Percentiles rank a stretch among this genome's conserved stretches.
Evolutionary conservation across 257 asterid species (phyloP).

Genomic region (Solanum lycopersicoides): DNA sequence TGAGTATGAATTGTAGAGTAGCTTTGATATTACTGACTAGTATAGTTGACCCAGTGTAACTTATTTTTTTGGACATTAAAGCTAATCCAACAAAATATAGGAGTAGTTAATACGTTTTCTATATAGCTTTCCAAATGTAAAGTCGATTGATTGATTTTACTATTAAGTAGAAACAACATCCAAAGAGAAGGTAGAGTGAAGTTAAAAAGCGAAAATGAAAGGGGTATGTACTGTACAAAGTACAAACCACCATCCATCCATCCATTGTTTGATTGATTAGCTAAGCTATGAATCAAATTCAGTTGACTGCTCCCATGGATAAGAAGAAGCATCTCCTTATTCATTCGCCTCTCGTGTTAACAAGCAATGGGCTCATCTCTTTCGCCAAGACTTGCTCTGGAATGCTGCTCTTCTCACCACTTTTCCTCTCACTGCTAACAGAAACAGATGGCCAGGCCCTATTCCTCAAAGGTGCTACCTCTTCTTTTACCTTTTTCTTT

Average conservation of each 20-base stretch:
- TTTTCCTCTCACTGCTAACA: slow-evolving; percentile 42
- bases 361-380: slow-evolving; percentile 54
- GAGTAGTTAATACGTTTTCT: no score
- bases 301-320: slow-evolving; percentile 19
- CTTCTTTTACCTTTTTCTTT: neutral
- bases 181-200: neutral
- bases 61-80: neutral
- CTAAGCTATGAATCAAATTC: neutral
- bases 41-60: no score
- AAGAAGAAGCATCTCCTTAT: slow-evolving; percentile 35
- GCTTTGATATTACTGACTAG: neutral
- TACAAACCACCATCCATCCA: no score
- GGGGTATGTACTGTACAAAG: neutral
- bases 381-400: slow-evolving; percentile 64
- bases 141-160: no score
- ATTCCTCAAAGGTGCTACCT: slow-evolving; percentile 54
- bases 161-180: neutral
- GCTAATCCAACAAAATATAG: neutral
- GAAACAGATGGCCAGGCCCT: slow-evolving; percentile 71
- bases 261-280: neutral
- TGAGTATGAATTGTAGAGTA: neutral
- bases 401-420: slow-evolving; percentile 48
- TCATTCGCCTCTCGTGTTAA: slow-evolving; percentile 55
- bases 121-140: no score
- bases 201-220: neutral